These are phyloP conservation scores for Fragosphaeria purpurea DNA, from an alignment of 2,329 filamentous ascomycete genomes.

Conservation along the genomic window DNA sequence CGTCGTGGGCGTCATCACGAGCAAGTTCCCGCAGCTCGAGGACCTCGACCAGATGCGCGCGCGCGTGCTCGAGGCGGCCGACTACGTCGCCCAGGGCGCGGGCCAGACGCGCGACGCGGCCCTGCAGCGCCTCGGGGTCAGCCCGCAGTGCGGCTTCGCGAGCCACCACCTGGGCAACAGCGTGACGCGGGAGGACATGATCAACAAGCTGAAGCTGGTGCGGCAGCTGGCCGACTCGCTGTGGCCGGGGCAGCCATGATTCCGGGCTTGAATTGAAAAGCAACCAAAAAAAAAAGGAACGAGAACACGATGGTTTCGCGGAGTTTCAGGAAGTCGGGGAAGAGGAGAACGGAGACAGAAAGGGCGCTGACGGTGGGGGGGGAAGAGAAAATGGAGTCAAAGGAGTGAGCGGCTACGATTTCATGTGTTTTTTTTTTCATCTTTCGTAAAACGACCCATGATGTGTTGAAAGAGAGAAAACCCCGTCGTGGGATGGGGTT, in stretches of 20 bases:
- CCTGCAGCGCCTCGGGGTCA: conserved; percentile 54
- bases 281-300: background rate
- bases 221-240: conserved; percentile 55
- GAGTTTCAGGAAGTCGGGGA: no score
- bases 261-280: background rate
- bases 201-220: conserved; percentile 59
- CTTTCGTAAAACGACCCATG: no score
- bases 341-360: no score
- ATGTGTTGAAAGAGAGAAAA: no score
- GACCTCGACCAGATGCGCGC: conserved; percentile 44
- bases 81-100: conserved; percentile 56
- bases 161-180: conserved; percentile 59
- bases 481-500: no score
- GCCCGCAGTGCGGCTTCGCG: conserved; percentile 61
- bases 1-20: conserved; percentile 44
- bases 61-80: conserved; percentile 47
- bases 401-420: no score
- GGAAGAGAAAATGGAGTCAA: no score
- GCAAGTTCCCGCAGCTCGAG: conserved; percentile 16
- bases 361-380: background rate
- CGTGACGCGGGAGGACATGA: conserved; percentile 58
- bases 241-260: conserved; percentile 35
- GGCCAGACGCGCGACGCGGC: conserved; percentile 53
- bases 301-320: no score
- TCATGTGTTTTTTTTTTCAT: no score